Evolutionary conservation across 140 eudicot species (phyloP), one percentile per base, ranked within the genome.

Genomic region (Bidens hawaiensis): DNA sequence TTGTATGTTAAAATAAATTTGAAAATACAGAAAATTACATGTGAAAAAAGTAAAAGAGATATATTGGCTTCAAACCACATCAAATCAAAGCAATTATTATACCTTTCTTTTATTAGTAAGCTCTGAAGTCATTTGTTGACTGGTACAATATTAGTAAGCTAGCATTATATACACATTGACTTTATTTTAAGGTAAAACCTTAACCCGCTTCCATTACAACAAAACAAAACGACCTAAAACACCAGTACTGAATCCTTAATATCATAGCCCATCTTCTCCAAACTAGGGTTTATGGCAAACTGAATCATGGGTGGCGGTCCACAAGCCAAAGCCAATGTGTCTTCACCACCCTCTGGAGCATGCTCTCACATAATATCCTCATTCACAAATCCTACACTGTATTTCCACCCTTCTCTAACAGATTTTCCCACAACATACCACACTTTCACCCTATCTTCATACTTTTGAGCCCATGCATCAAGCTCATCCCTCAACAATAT

Each of bases 231-330:
- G 15, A n/a, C 61, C 38, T 53, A 53, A 72, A 93, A 93, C 79
- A 84, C 87, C 72, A 93, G 40, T 67, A 93, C 77, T 27, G 78
- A 70, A 30, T 88, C 75, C 81, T 88, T 85, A 24, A 79, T 53
- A 70, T 93, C 78, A 64, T 85, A 89, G 6, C 95, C 95, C 87
- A 89, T 80, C 75, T 80, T 86, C 82, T 85, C 93, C 70, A 89
- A 74, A 54, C 74, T 86, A 2, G 97, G 95, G 48, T 76, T 81
- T 36, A 89, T 77, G 3, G 93, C 97, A 46, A 82, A 85, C 55
- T 86, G 89, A 68, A 89, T 73, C 97, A 85, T 89, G 30, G 86
- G 81, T 26, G 93, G 97, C 28, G 97, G 95, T 13, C 97, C 97
- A 66, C 97, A 89, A 10, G 83, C 95, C 76, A 89, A 65, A 1